Base-by-base conservation (phyloP, 148 eudicot species). In the Beta vulgaris region DNA sequence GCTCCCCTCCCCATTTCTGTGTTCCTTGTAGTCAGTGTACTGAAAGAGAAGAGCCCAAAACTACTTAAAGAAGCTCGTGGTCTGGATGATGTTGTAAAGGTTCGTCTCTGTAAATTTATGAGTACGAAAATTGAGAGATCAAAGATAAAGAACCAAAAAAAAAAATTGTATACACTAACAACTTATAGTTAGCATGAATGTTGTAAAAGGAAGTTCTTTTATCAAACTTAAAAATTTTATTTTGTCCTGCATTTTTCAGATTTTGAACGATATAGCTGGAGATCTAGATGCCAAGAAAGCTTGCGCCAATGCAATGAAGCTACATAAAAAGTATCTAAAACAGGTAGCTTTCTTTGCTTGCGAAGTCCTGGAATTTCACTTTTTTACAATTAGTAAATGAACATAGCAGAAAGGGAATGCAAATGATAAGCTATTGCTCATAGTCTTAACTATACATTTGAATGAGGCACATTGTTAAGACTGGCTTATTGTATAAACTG, bases 11-110 rank as follows among this genome's bases (percentile, higher is more conserved):
- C 99, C 5, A 95, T 95, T 57, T 95, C 97, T 18, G 86, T 95
- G 77, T 95, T 95, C 79, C 96, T 95, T 46, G 96, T 95, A 68
- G 99, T 90, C 58, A 88, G 96, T 73, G 99, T 95, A 77, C 83
- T 95, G 77, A 94, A 94, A 83, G 97, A 94, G 19, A 91, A 82
- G 82, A 86, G 98, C 80, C 60, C 93, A 1, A 87, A 86, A 78
- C 81, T 95, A 75, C 86, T 88, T 19, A 88, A 91, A 26, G 93
- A 91, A 87, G 98, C 98, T 77, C 89, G 96, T 57, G 98, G 98
- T 54, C 84, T 94, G 14, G 98, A 94, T 78, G 98, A 94, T 75
- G 98, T 94, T 74, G 96, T 94, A 74, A 91, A 91, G 98, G 98
- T 94, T 34, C 60, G 87, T 62, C 71, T 68, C 29, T 51, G 57